These are phyloP conservation scores for Fraxinus baroniana DNA, from an alignment of 305 asterid species.

Conservation along the genomic window DNA sequence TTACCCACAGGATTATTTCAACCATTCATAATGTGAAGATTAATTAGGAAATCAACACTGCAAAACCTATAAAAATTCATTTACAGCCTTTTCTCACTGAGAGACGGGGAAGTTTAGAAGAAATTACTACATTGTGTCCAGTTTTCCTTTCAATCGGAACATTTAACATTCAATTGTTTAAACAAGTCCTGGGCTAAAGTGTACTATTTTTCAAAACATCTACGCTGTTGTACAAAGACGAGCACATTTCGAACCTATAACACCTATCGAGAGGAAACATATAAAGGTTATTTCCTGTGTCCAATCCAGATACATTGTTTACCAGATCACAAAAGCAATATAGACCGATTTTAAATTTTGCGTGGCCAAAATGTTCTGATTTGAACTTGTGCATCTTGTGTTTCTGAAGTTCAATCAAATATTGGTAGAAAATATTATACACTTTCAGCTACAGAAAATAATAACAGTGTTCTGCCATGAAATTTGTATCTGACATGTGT, in stretches of 20 bases:
- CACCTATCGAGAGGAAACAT: background rate
- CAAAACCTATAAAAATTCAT: background rate
- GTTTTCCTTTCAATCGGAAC: background rate
- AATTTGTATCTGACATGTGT: background rate
- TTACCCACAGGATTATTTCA: background rate
- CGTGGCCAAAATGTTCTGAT: background rate
- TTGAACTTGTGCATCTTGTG: background rate
- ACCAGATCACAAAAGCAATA: background rate
- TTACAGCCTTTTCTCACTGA: background rate
- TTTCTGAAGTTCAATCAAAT: background rate
- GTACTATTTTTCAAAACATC: background rate
- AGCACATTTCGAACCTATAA: background rate
- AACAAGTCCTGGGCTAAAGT: background rate
- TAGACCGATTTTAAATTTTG: background rate
- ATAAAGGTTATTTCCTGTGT: background rate
- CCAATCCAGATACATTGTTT: background rate
- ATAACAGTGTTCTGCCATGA: background rate
- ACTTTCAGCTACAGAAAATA: background rate
- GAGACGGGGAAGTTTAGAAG: background rate
- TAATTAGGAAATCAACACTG: constrained; percentile 2
- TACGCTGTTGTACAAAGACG: background rate
- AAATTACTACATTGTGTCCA: background rate
- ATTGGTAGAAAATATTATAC: background rate
- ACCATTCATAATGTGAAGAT: background rate
- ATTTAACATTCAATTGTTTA: background rate